Conservation (phyloP, 164 flowering plant species). For the Buxus sempervirens region DNA sequence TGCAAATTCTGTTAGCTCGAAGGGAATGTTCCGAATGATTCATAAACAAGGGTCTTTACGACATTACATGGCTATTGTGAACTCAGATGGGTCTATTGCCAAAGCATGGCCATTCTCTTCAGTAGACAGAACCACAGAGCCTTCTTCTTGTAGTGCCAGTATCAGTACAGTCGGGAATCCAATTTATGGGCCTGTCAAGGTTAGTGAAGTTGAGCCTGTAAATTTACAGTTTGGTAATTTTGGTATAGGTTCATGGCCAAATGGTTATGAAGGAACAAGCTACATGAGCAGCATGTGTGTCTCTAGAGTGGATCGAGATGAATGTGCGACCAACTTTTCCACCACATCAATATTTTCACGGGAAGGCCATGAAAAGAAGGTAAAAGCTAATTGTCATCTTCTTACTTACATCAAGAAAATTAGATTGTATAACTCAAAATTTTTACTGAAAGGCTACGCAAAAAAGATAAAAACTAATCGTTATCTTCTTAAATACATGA, state of each 20-base stretch:
- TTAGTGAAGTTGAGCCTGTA: constrained; percentile 58
- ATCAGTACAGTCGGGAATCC: constrained; percentile 45
- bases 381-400: constrained; percentile 15
- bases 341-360: constrained; percentile 70
- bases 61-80: constrained; percentile 69
- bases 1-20: constrained; percentile 67
- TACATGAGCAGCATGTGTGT: constrained; percentile 67
- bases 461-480: constrained; percentile 51
- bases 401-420: not conserved
- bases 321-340: constrained; percentile 45
- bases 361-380: constrained; percentile 68
- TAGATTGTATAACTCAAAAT: constrained; percentile 40
- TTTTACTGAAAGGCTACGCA: constrained; percentile 47
- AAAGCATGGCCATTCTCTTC: constrained; percentile 70
- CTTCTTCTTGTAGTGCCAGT: constrained; percentile 11
- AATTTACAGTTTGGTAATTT: constrained; percentile 78
- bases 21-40: constrained; percentile 79
- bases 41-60: constrained; percentile 71
- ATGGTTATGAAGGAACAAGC: constrained; percentile 63
- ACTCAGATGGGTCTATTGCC: constrained; percentile 78
- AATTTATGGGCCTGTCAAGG: constrained; percentile 49
- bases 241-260: constrained; percentile 82
- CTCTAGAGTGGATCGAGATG: constrained; percentile 54
- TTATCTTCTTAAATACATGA: not conserved
- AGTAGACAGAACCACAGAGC: constrained; percentile 29